Base-by-base conservation (phyloP, 2,329 filamentous ascomycete species). In the Anthostomella pinea region DNA sequence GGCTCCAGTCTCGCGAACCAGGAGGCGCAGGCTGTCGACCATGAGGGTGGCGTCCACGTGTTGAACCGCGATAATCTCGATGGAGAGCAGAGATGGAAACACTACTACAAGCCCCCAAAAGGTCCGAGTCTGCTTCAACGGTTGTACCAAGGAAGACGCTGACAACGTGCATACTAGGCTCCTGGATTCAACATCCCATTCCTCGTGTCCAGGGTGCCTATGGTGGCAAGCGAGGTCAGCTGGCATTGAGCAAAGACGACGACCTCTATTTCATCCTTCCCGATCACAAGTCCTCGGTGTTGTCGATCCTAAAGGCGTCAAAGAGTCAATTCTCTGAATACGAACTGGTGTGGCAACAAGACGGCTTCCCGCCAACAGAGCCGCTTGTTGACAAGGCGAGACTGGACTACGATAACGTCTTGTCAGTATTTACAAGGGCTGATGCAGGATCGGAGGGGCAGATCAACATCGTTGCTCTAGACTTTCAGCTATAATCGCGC, bases 1-100 rank as follows among this genome's bases (percentile, higher is more conserved):
- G 62, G 63, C 4, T 65, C 58, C 15, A 65, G 72, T 2, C 62
- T 75, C 34, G 64, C 67, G 38, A 75, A 74, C 43, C 70, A 75
- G 52, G 70, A 73, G 54, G 64, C 65, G 3, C 70, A 75, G 45
- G 65, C 63, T 6, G 66, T 67, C 3, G 70, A 73, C 30, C 41
- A 45, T 3, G 59, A 59, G 2, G 70, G 70, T 0, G 63, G 68
- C 2, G 67, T 74, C 37, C 70, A 74, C 34, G 65, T 72, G 1
- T 47, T 74, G 19, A 75, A 74, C 44, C 59, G 70, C 4, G 69
- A 73, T 33, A 63, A 56, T 1, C 18, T 54, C 11, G 54, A 55
- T 15, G 58, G 54, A 1, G 45, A 49, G 15, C 29, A 38, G 35
- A 34, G 51, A 32, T 68, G 66, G 65, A 66, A 62, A 32, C 65